These are phyloP conservation scores for Lasiodiplodia citricola DNA, from an alignment of 2,329 filamentous ascomycete genomes.

Conservation along the genomic window DNA sequence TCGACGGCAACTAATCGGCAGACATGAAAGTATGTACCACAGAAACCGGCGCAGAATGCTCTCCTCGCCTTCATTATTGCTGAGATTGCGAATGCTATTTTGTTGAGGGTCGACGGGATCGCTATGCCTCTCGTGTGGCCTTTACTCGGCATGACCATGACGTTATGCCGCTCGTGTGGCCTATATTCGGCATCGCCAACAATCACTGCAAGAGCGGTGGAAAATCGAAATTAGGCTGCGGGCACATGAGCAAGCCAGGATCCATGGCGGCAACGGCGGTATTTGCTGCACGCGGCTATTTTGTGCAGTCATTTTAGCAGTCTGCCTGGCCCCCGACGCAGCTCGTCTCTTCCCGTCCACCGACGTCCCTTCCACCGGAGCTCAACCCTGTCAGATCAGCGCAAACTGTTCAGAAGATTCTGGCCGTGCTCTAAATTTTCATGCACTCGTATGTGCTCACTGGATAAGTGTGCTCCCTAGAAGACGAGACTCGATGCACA, in stretches of 20 bases:
- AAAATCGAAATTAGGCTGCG: not conserved
- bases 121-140: constrained; percentile 20
- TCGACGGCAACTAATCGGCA: not conserved
- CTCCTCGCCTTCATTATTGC: not conserved
- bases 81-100: not conserved
- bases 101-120: constrained; percentile 4
- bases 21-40: not conserved
- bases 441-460: too few relatives aligned
- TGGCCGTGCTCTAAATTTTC: too few relatives aligned
- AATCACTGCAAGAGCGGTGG: not conserved
- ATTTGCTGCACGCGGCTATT: too few relatives aligned
- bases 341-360: too few relatives aligned
- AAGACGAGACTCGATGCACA: too few relatives aligned
- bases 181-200: constrained; percentile 5
- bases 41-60: not conserved
- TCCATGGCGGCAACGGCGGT: not conserved
- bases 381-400: too few relatives aligned
- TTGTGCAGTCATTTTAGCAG: too few relatives aligned
- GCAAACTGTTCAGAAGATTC: too few relatives aligned
- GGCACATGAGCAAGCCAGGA: not conserved
- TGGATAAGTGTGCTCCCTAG: too few relatives aligned
- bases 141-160: constrained; percentile 2
- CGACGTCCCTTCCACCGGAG: too few relatives aligned
- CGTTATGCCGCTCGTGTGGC: constrained; percentile 14
- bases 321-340: too few relatives aligned